These are phyloP conservation scores for Penicillium macrosclerotiorum DNA, from an alignment of 495 filamentous ascomycete species.

Conservation along the genomic window DNA sequence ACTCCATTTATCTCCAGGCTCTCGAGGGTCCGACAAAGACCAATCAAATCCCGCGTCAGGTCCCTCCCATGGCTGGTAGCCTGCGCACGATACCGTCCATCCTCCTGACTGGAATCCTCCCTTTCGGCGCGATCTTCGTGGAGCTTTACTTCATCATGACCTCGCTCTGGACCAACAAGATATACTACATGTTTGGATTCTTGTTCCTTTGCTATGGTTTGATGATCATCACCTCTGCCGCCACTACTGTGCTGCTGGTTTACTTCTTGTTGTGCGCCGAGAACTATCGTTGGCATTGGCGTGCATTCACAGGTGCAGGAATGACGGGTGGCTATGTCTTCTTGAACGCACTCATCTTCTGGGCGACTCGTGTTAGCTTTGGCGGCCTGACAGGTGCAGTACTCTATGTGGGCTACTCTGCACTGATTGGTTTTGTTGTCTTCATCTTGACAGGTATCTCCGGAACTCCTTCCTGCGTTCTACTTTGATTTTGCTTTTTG, in stretches of 20 bases:
- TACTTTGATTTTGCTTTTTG: slow-evolving; percentile 19
- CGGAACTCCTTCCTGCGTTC: no score
- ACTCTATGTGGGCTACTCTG: slow-evolving; percentile 90
- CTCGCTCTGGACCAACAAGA: slow-evolving; percentile 94
- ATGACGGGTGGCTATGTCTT: slow-evolving; percentile 90
- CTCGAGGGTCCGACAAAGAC: slow-evolving; percentile 82
- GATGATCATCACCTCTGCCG: slow-evolving; percentile 94
- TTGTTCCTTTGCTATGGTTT: slow-evolving; percentile 95
- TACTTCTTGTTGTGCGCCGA: slow-evolving; percentile 95
- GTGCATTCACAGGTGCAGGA: slow-evolving; percentile 83
- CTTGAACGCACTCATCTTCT: slow-evolving; percentile 81
- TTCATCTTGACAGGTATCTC: slow-evolving; percentile 91
- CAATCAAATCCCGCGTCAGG: slow-evolving; percentile 97
- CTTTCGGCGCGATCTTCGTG: slow-evolving; percentile 94
- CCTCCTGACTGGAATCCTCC: slow-evolving; percentile 84
- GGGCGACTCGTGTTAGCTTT: slow-evolving; percentile 80
- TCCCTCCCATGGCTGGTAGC: slow-evolving; percentile 77
- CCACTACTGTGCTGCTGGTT: slow-evolving; percentile 85
- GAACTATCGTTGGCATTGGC: slow-evolving; percentile 99
- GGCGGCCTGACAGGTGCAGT: slow-evolving; percentile 81
- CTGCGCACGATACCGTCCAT: slow-evolving; percentile 83
- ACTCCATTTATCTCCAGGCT: slow-evolving; percentile 35
- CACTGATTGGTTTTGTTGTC: slow-evolving; percentile 83
- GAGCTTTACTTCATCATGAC: slow-evolving; percentile 99
- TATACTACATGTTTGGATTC: slow-evolving; percentile 99